Evolutionary conservation across 352 stramenopile genomes (phyloP).

Genomic region (Phytophthora cryptogea): DNA sequence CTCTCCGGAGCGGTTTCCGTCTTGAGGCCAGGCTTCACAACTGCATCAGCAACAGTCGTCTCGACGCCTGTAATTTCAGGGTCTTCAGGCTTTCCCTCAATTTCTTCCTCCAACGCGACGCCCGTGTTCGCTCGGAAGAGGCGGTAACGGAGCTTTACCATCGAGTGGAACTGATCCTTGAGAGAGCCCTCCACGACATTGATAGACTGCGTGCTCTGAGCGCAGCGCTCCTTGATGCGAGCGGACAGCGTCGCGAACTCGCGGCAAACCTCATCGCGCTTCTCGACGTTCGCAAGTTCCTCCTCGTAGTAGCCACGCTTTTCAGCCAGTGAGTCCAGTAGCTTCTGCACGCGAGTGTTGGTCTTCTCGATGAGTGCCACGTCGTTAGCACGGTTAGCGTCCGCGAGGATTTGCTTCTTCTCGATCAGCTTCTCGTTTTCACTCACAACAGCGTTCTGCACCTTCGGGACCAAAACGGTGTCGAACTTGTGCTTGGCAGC

Average conservation of each 20-base stretch:
- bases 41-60: constrained; percentile 15
- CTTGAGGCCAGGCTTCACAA: constrained; percentile 20
- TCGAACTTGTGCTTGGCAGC: constrained; percentile 75
- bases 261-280: constrained; percentile 73
- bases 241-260: constrained; percentile 78
- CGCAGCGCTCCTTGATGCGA: constrained; percentile 79
- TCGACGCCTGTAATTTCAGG: constrained; percentile 40
- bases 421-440: constrained; percentile 84
- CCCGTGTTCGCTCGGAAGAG: constrained; percentile 72
- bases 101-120: constrained; percentile 43
- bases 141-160: constrained; percentile 69
- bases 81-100: constrained; percentile 39
- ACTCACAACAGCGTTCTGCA: constrained; percentile 65
- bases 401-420: constrained; percentile 74
- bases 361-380: constrained; percentile 77
- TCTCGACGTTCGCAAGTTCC: constrained; percentile 75
- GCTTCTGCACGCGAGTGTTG: constrained; percentile 65
- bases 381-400: constrained; percentile 59
- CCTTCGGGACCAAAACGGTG: constrained; percentile 69
- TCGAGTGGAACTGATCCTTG: constrained; percentile 79
- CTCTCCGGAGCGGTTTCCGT: constrained; percentile 28
- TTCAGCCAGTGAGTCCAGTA: constrained; percentile 70
- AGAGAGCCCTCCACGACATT: constrained; percentile 79
- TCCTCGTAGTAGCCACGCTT: constrained; percentile 80
- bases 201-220: constrained; percentile 74